A percentile compares a stretch with the other conserved stretches of the same genome.
Evolutionary conservation across 164 flowering plant species (phyloP).

Genomic region (Stephania japonica): DNA sequence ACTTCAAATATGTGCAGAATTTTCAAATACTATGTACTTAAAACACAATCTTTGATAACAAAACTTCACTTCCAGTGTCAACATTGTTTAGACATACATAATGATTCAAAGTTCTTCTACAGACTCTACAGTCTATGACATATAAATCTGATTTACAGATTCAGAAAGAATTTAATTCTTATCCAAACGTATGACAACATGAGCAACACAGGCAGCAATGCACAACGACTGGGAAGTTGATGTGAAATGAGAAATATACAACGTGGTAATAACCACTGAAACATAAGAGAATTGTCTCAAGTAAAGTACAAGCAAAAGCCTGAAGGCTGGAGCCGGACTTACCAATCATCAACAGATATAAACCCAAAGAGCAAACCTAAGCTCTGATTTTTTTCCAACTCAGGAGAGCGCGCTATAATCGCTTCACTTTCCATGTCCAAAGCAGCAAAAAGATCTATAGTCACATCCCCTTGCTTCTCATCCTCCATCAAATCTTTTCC

Average conservation of each 20-base stretch:
- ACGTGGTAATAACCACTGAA: background rate
- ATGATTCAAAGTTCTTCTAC: background rate
- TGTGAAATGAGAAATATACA: background rate
- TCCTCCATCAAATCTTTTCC: conserved; percentile 99
- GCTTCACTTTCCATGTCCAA: conserved; percentile 85
- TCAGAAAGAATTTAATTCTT: background rate
- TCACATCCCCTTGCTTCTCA: conserved; percentile 94
- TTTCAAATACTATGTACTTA: background rate
- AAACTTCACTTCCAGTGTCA: background rate
- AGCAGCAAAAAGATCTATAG: conserved; percentile 87
- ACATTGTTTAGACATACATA: background rate
- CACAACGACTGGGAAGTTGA: background rate
- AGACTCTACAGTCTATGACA: background rate
- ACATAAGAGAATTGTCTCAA: background rate
- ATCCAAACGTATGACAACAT: background rate
- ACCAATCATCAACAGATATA: conserved; percentile 97
- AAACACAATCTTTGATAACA: background rate
- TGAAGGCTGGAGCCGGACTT: conserved; percentile 8
- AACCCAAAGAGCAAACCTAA: conserved; percentile 88
- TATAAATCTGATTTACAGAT: background rate
- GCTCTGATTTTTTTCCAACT: conserved; percentile 73
- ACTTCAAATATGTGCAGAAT: background rate
- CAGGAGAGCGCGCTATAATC: conserved; percentile 61
- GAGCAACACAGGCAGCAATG: background rate
- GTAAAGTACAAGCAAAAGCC: background rate